Evolutionary conservation across 116 monocot genomes (phyloP).

Genomic region (Phalaenopsis hybrid): DNA sequence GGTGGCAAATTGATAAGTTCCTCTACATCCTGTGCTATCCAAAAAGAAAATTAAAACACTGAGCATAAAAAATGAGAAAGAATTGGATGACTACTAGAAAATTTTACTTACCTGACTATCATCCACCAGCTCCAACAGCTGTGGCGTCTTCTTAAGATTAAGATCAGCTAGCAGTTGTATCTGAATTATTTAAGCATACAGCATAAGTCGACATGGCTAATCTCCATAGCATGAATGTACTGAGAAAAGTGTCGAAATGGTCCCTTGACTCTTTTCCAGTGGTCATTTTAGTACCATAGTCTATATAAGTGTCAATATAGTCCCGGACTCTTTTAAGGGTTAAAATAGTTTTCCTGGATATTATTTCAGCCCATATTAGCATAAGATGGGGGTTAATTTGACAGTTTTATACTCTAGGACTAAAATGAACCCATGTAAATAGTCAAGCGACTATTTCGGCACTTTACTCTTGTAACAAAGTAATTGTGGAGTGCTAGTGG

Average conservation of each 20-base stretch:
- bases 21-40: slow-evolving; percentile 58
- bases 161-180: slow-evolving; percentile 92
- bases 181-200: slow-evolving; percentile 24
- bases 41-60: neutral
- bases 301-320: too few relatives aligned
- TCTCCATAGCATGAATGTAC: neutral
- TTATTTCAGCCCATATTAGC: too few relatives aligned
- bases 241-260: too few relatives aligned
- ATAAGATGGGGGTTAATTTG: too few relatives aligned
- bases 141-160: slow-evolving; percentile 83
- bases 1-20: slow-evolving; percentile 72
- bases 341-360: too few relatives aligned
- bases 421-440: too few relatives aligned
- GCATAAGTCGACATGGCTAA: neutral
- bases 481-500: neutral
- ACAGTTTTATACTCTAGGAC: too few relatives aligned
- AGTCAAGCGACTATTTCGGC: too few relatives aligned
- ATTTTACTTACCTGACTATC: slow-evolving; percentile 57
- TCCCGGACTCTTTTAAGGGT: too few relatives aligned
- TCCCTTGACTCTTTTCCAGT: too few relatives aligned
- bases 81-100: neutral
- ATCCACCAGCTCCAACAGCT: slow-evolving; percentile 78
- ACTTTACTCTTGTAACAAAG: neutral
- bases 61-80: neutral
- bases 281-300: too few relatives aligned